A percentile compares a stretch with the other conserved stretches of the same genome.
These are phyloP conservation scores for Santalum album DNA, from an alignment of 164 flowering plant genomes.

Conservation along the genomic window DNA sequence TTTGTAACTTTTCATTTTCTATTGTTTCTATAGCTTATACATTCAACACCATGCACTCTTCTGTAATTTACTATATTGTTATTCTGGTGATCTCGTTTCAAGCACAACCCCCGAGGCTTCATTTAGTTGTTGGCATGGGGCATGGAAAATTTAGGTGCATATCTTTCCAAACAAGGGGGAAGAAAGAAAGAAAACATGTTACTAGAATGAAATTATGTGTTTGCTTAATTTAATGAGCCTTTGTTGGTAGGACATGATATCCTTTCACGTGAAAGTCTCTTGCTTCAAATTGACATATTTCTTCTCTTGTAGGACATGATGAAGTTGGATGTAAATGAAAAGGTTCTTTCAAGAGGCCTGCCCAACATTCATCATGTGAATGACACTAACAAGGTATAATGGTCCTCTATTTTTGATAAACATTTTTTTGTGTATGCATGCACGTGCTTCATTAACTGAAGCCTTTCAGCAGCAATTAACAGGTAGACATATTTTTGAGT, in stretches of 20 bases:
- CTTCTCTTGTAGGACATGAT: conserved; percentile 63
- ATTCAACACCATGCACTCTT: neutral
- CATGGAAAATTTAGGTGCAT: no score
- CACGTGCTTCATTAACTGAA: neutral
- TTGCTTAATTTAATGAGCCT: neutral
- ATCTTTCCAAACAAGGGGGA: no score
- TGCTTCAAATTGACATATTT: neutral
- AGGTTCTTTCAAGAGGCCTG: conserved; percentile 47
- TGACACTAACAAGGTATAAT: conserved; percentile 55
- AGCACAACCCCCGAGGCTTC: no score
- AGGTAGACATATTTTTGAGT: neutral
- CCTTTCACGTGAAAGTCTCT: neutral
- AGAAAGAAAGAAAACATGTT: neutral
- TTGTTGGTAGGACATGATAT: neutral
- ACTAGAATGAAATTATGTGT: neutral
- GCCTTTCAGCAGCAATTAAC: neutral
- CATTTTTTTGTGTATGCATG: neutral
- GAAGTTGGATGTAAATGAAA: conserved; percentile 65
- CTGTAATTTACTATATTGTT: neutral
- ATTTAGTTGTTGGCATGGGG: no score
- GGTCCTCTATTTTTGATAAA: neutral
- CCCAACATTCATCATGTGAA: conserved; percentile 77
- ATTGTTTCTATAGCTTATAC: neutral
- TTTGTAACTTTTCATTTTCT: neutral
- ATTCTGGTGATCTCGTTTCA: no score